Conservation (phyloP, 495 filamentous ascomycete genomes). For the Neurospora sp. region DNA sequence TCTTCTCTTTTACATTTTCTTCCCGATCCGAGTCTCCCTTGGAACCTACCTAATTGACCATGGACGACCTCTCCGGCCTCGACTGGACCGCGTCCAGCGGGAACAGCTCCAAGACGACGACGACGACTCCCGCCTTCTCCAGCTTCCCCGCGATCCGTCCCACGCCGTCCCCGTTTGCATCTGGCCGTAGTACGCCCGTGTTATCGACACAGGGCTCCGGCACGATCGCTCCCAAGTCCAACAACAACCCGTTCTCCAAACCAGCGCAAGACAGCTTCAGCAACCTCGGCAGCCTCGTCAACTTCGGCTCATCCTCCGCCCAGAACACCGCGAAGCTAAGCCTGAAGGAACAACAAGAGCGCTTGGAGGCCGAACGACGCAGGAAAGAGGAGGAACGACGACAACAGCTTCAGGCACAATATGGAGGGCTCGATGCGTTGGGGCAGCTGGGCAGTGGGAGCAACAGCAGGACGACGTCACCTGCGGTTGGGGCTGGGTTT, state of each 20-base stretch:
- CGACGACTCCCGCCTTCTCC: constrained; percentile 37
- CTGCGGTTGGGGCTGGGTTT: neutral
- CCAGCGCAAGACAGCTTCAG: constrained; percentile 78
- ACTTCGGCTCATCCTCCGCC: constrained; percentile 48
- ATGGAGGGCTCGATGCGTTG: constrained; percentile 38
- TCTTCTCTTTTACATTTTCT: neutral
- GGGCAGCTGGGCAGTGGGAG: neutral
- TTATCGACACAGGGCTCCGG: constrained; percentile 46
- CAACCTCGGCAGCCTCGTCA: constrained; percentile 75
- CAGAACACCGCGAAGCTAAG: constrained; percentile 61
- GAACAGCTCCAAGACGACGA: constrained; percentile 21
- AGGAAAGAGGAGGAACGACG: constrained; percentile 64
- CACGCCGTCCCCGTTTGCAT: constrained; percentile 47
- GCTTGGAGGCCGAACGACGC: constrained; percentile 64
- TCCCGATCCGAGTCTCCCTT: neutral
- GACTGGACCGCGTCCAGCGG: constrained; percentile 38
- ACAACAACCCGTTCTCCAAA: constrained; percentile 40
- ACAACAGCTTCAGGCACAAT: constrained; percentile 60
- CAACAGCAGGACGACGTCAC: neutral
- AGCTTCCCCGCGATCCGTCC: constrained; percentile 53
- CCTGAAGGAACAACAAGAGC: constrained; percentile 76
- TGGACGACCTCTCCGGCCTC: constrained; percentile 47
- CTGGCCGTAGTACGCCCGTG: constrained; percentile 56
- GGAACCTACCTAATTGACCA: constrained; percentile 12
- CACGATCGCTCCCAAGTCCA: constrained; percentile 36